phyloP scores from a whole-genome alignment of 495 filamentous ascomycete species.

The Daldinia vernicosa region DNA sequence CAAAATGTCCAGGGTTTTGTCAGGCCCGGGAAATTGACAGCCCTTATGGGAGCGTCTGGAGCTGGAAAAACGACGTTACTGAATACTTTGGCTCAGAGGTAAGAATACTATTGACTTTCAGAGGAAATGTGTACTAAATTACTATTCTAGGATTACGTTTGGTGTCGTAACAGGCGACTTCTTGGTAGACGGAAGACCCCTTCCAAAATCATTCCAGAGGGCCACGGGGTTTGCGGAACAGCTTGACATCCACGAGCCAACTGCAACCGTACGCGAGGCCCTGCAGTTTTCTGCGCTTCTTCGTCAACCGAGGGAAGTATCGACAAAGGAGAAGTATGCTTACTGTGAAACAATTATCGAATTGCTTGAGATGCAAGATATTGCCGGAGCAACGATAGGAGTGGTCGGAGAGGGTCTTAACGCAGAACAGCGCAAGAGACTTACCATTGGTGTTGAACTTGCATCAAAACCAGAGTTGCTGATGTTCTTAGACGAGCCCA shows the following conservation, averaged over 20 bases:
- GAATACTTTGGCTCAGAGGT: slow-evolving; percentile 73
- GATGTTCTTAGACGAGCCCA: slow-evolving; percentile 80
- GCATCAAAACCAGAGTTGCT: slow-evolving; percentile 77
- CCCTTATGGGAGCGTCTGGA: slow-evolving; percentile 61
- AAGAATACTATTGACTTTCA: slow-evolving; percentile 63
- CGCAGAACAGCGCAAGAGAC: slow-evolving; percentile 78
- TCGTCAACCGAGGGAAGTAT: slow-evolving; percentile 70
- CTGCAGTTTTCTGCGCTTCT: slow-evolving; percentile 75
- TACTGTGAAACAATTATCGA: slow-evolving; percentile 83
- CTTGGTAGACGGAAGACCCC: slow-evolving; percentile 71
- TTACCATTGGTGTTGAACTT: slow-evolving; percentile 82
- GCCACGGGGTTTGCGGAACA: slow-evolving; percentile 92
- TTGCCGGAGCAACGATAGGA: slow-evolving; percentile 78
- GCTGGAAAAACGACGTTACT: slow-evolving; percentile 60
- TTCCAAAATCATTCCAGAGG: slow-evolving; percentile 76
- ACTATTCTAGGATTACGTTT: slow-evolving; percentile 26
- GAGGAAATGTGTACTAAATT: slow-evolving; percentile 43
- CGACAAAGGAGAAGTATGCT: slow-evolving; percentile 70
- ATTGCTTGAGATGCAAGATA: slow-evolving; percentile 77
- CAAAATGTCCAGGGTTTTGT: slow-evolving; percentile 74
- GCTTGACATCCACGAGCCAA: slow-evolving; percentile 81
- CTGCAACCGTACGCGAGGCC: slow-evolving; percentile 77
- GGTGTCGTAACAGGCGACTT: slow-evolving; percentile 64
- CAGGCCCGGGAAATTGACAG: slow-evolving; percentile 72
- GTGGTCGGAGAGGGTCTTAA: slow-evolving; percentile 79